phyloP scores from a whole-genome alignment of 2,329 filamentous ascomycete species.

The Scorias spongiosa region DNA sequence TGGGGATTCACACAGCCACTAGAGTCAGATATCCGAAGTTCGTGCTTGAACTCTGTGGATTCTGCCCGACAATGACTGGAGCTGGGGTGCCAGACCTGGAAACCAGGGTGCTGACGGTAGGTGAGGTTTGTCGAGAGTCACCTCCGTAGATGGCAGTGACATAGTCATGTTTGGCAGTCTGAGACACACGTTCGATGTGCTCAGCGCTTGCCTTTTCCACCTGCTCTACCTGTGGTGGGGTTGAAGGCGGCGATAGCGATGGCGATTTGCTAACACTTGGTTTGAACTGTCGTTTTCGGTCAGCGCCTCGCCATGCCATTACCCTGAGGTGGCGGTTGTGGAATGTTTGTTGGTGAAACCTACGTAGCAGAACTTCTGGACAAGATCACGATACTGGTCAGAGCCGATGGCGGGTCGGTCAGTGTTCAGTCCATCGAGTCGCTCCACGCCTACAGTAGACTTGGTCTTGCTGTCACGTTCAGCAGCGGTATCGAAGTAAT shows the following conservation, averaged over 20 bases:
- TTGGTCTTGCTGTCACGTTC: constrained; percentile 16
- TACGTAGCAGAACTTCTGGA: constrained; percentile 99
- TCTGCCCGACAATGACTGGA: constrained; percentile 11
- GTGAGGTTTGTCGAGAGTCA: background rate
- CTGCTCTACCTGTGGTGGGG: background rate
- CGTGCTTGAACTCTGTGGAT: background rate
- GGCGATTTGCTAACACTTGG: constrained; percentile 16
- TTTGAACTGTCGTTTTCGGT: constrained; percentile 20
- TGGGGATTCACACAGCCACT: too few relatives aligned
- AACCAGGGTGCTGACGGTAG: constrained; percentile 12
- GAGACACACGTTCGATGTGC: too few relatives aligned
- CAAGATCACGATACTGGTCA: constrained; percentile 85
- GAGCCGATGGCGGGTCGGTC: constrained; percentile 62
- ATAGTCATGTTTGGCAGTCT: too few relatives aligned
- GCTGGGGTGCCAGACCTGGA: constrained; percentile 20
- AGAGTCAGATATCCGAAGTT: too few relatives aligned
- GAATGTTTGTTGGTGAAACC: constrained; percentile 39
- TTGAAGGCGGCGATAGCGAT: constrained; percentile 6
- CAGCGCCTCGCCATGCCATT: constrained; percentile 13
- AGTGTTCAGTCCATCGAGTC: constrained; percentile 40
- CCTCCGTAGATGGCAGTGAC: background rate
- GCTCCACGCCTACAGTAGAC: constrained; percentile 11
- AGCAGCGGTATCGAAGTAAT: constrained; percentile 24
- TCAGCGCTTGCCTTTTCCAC: background rate
- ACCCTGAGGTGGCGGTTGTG: constrained; percentile 15